Evolutionary conservation across 305 asterid species (phyloP).

Genomic region (Coffea humblotiana): DNA sequence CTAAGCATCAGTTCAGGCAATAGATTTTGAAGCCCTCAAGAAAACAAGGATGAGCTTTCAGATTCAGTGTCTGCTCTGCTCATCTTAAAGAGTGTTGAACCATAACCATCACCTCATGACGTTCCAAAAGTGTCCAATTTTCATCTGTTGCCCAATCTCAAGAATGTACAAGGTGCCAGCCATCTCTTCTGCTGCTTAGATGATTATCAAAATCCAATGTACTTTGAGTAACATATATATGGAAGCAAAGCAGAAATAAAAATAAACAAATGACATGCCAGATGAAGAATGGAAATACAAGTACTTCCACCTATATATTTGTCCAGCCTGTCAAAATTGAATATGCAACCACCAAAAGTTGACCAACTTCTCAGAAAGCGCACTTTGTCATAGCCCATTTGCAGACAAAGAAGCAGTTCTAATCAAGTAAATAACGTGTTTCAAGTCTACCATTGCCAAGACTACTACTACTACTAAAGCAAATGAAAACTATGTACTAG

Average conservation of each 20-base stretch:
- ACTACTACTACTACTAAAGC: background rate
- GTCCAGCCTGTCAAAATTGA: background rate
- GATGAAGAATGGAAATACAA: background rate
- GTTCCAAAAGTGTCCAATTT: background rate
- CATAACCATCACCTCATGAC: background rate
- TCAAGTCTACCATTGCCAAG: background rate
- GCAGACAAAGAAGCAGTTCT: background rate
- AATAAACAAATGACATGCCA: no score
- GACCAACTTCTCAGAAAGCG: background rate
- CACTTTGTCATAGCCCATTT: background rate
- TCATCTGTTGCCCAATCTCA: no score
- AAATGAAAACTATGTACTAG: slow-evolving; percentile 3
- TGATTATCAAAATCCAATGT: background rate
- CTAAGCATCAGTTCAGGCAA: background rate
- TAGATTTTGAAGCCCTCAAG: no score
- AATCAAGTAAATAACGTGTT: background rate
- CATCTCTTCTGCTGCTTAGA: background rate
- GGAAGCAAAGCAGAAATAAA: background rate
- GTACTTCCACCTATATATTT: background rate
- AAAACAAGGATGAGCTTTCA: no score
- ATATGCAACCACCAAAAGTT: background rate
- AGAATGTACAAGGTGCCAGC: background rate
- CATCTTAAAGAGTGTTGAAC: background rate
- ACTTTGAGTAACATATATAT: background rate
- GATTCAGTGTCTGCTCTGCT: background rate